Conservation (phyloP, 257 asterid species). For the Nicotiana undulata region DNA sequence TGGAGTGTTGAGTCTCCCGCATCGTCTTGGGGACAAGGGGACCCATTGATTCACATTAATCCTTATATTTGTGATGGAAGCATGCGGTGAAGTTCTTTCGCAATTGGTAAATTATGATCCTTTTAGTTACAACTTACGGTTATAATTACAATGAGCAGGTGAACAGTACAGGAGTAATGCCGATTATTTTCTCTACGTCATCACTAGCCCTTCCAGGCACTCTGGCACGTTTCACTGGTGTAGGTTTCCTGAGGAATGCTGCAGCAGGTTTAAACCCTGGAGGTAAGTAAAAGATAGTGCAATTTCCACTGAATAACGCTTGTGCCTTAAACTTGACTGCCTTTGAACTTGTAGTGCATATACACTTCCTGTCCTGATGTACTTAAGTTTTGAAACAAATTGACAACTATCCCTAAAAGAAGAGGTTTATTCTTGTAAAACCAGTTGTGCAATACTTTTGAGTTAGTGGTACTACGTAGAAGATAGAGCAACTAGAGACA, state of each 20-base stretch:
- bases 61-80: background rate
- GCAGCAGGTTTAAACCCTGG: slow-evolving; percentile 86
- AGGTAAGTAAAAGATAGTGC: slow-evolving; percentile 39
- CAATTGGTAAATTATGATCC: background rate
- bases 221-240: slow-evolving; percentile 91
- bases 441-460: background rate
- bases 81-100: background rate
- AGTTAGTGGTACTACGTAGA: background rate
- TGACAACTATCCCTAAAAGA: background rate
- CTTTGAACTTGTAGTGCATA: background rate
- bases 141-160: slow-evolving; percentile 43
- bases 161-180: slow-evolving; percentile 98
- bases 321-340: background rate
- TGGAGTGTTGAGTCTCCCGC: too few species aligned
- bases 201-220: slow-evolving; percentile 95
- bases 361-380: background rate
- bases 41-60: background rate
- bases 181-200: slow-evolving; percentile 96
- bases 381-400: background rate
- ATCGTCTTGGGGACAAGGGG: background rate
- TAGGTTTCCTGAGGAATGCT: slow-evolving; percentile 61
- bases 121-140: background rate
- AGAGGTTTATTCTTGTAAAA: background rate
- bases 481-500: background rate
- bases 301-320: background rate